Conservation (phyloP, 75 land plant genomes). For the Adiantum capillusveneris region DNA sequence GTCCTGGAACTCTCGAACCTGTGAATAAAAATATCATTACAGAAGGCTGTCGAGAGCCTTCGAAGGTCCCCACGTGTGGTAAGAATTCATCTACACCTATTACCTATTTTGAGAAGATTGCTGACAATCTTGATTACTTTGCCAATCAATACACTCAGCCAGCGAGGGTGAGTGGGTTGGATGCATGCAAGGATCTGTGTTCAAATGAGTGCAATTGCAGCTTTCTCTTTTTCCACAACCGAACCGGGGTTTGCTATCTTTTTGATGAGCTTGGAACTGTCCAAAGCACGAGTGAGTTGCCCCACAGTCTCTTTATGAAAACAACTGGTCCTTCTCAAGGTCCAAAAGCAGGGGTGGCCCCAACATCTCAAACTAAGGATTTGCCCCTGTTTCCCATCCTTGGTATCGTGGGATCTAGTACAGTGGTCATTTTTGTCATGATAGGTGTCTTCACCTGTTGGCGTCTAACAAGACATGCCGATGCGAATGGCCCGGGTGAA, state of each 20-base stretch:
- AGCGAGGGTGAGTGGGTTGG: not conserved
- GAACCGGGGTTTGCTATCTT: constrained; percentile 7
- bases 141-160: constrained; percentile 6
- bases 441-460: no score
- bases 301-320: not conserved
- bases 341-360: no score
- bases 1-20: constrained; percentile 1
- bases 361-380: no score
- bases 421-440: no score
- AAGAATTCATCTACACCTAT: not conserved
- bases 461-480: no score
- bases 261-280: constrained; percentile 9
- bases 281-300: not conserved
- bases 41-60: no score
- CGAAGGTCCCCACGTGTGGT: not conserved
- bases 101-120: not conserved
- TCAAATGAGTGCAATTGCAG: constrained; percentile 7
- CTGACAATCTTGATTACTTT: constrained; percentile 13
- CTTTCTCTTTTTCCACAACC: constrained; percentile 8
- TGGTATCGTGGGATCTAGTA: no score
- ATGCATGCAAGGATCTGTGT: constrained; percentile 11
- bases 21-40: not conserved
- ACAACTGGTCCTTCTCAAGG: no score
- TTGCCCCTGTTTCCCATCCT: no score
- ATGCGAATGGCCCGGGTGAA: no score